A percentile compares a stretch with the other conserved stretches of the same genome.
These are phyloP conservation scores for Albophoma yamanashiensis DNA, from an alignment of 2,329 filamentous ascomycete species.

Conservation along the genomic window DNA sequence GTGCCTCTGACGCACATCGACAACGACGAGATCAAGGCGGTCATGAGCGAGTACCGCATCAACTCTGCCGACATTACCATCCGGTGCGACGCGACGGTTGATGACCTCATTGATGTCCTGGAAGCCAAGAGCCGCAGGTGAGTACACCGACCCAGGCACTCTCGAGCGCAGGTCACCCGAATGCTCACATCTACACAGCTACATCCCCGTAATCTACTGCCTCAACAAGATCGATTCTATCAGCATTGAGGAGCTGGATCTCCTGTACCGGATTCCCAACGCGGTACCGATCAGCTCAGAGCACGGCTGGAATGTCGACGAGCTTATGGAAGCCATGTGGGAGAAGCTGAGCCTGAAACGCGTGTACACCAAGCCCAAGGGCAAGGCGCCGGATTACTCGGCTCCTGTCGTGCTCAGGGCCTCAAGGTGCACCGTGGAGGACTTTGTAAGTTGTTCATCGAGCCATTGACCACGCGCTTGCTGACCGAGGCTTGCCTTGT, in stretches of 20 bases:
- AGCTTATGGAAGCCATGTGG: slow-evolving; percentile 97
- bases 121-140: slow-evolving; percentile 74
- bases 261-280: slow-evolving; percentile 93
- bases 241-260: slow-evolving; percentile 91
- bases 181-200: slow-evolving; percentile 39
- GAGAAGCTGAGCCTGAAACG: slow-evolving; percentile 85
- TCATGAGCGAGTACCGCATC: slow-evolving; percentile 96
- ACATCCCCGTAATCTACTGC: slow-evolving; percentile 98
- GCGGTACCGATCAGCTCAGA: slow-evolving; percentile 96
- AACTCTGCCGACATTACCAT: slow-evolving; percentile 95
- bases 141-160: neutral
- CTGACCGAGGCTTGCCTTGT: slow-evolving; percentile 24
- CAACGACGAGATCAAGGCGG: slow-evolving; percentile 92
- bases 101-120: slow-evolving; percentile 91
- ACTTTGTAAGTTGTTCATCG: slow-evolving; percentile 63
- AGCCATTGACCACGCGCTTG: neutral
- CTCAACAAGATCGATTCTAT: slow-evolving; percentile 99
- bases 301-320: slow-evolving; percentile 95
- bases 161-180: neutral
- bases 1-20: slow-evolving; percentile 87
- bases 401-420: slow-evolving; percentile 81
- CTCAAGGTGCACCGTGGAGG: slow-evolving; percentile 80
- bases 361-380: slow-evolving; percentile 98
- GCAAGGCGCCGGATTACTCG: slow-evolving; percentile 84
- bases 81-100: slow-evolving; percentile 92